Conservation (phyloP, 805 yeast genomes). For the Candida boleticola region DNA sequence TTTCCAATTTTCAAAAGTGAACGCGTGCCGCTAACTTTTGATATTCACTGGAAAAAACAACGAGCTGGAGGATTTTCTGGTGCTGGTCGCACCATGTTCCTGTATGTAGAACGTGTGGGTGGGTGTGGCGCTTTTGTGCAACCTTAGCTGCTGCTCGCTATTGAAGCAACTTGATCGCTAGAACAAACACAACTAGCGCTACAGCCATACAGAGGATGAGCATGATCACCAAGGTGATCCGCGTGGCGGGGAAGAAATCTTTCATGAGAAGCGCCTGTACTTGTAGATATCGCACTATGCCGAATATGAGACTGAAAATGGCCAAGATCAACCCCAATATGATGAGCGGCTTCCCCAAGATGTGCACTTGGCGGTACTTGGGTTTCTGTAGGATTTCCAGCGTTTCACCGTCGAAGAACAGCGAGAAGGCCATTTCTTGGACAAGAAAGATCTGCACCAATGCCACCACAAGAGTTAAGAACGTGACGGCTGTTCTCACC, state of each 20-base stretch:
- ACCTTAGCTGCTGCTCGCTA: too few species aligned
- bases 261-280: conserved; percentile 21
- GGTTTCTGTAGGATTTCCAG: conserved; percentile 1
- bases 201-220: conserved; percentile 17
- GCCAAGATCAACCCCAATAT: conserved; percentile 16
- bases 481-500: conserved; percentile 23
- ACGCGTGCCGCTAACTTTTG: too few species aligned
- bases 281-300: conserved; percentile 21
- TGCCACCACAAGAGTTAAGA: conserved; percentile 22
- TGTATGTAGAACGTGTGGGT: too few species aligned
- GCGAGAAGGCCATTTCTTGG: conserved; percentile 8
- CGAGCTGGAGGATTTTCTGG: too few species aligned
- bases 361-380: conserved; percentile 5
- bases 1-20: too few species aligned
- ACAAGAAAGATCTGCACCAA: conserved; percentile 23
- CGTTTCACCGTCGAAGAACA: background rate
- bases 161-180: conserved; percentile 12
- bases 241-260: conserved; percentile 22
- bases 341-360: conserved; percentile 17
- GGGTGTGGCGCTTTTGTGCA: too few species aligned
- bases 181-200: conserved; percentile 16
- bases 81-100: too few species aligned
- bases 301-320: conserved; percentile 18
- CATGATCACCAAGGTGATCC: conserved; percentile 18
- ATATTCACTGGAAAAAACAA: too few species aligned